Evolutionary conservation across 1,284 basidiomycete species (phyloP), one percentile per base, ranked within the genome.

Genomic region (Inonotus hispidus): DNA sequence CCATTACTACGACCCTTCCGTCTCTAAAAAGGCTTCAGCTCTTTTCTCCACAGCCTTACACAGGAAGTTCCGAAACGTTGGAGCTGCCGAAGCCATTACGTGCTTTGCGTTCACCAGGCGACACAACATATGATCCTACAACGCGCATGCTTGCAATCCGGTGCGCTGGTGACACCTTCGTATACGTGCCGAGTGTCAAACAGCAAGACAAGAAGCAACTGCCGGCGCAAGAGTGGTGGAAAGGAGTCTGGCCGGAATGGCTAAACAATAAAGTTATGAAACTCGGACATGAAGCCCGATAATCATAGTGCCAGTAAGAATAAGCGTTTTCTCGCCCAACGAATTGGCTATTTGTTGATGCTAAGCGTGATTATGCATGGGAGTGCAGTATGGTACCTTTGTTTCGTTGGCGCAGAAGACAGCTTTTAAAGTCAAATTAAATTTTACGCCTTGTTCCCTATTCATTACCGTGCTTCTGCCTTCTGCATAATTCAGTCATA

Each of bases 171-270:
- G 73, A 73, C 1, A 77, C 79, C 0, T 72, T 82, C 38, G 66
- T 90, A 11, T 71, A 74, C 37, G 81, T 90, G 0, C 71, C 71
- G 0, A 69, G 72, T 63, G 75, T 90, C 8, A 85, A 86, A 70
- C 78, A 81, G 65, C 82, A 85, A 63, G 83, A 81, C 2, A 81
- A 87, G 78, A 73, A 75, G 59, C 71, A 78, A 62, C 67, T 83
- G 60, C 65, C 66, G 23, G 79, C 80, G 3, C 73, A 68, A 52
- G 76, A 78, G 43, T 88, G 83, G 82, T 87, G 84, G 84, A 83
- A 83, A 66, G 86, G 84, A n/a, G 71, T 79, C 37, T 53, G 52
- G 39, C 55, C 55, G 29, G 23, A 58, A 35, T 64, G 63, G 63
- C 39, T 61, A 13, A 37, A 39, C 7, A 47, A 53, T 46, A 55